Base-by-base conservation (phyloP, 305 asterid genomes). In the Fraxinus ornus region DNA sequence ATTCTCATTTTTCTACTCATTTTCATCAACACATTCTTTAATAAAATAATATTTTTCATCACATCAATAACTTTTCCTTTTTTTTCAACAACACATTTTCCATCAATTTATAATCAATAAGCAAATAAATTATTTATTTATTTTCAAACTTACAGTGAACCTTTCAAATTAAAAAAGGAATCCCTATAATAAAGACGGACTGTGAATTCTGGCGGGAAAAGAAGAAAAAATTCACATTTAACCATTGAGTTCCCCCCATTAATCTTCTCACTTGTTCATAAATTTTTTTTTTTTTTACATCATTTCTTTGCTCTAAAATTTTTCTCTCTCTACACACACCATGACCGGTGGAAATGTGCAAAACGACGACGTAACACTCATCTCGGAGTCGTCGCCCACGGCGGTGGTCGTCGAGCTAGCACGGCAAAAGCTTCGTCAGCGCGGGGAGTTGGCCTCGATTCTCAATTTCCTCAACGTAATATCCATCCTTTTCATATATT, bases 401-500 rank as follows among this genome's bases (percentile, higher is more conserved):
- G 77, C 37, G 84, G 24, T 62, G 81, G 92, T 87, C 26, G 62
- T 83, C 60, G 92, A 87, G 72, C 10, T 87, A 75, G 84, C 49
- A 6, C 92, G 92, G 33, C 70, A 62, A 80, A 84, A 80, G 86
- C 97, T 95, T 78, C 99, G 98, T 19, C 89, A 87, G 76, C 91
- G 94, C 57, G 92, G 96, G 98, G 99, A 95, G 93, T 87, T 95
- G 9, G 99, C 99, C 39, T 94, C 99, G n/a, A 90, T 95, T 87
- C 97, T 95, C 83, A 91, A 93, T 87, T 95, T 95, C 84, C 91
- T 95, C 83, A 86, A 84, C 76, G 99, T 95, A 95, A 73, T 41
- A 64, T 72, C 80, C 22, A 57, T 77, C 75, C 80, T 2, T 78
- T 78, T 10, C 30, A 68, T 36, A 7, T 12, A 6, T 30, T 81